Evolutionary conservation across 768 basidiomycete species (phyloP).

Genomic region (Agrocybe praecox): DNA sequence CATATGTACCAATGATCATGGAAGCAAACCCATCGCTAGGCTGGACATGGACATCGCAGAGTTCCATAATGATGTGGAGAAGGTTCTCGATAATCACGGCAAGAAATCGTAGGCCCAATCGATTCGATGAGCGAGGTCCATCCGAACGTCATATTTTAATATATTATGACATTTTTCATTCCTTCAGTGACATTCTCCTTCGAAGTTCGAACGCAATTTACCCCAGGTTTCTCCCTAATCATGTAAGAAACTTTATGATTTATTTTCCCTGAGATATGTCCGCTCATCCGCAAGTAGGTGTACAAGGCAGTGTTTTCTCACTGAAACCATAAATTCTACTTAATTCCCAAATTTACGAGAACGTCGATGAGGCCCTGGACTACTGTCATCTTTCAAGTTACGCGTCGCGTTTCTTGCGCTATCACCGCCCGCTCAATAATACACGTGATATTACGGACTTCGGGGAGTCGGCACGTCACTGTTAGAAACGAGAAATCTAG

Average conservation of each 20-base stretch:
- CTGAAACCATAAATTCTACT: neutral
- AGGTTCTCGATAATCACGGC: neutral
- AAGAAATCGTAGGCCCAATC: neutral
- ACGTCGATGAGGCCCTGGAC: neutral
- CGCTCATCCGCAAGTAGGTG: neutral
- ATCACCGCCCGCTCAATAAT: conserved; percentile 9
- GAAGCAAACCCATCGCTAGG: neutral
- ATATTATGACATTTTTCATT: neutral
- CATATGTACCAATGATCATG: neutral
- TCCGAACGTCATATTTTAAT: neutral
- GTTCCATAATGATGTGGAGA: neutral
- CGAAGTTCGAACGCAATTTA: neutral
- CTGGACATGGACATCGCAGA: neutral
- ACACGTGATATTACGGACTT: conserved; percentile 7
- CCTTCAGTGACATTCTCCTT: too few species aligned
- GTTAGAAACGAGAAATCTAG: neutral
- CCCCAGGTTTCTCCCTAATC: neutral
- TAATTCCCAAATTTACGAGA: neutral
- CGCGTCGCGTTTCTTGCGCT: neutral
- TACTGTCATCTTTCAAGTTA: neutral
- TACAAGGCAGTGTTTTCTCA: neutral
- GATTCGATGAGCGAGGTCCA: neutral
- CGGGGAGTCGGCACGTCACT: neutral
- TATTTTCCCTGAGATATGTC: neutral
- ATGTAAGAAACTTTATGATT: neutral